Base-by-base conservation (phyloP, 2,329 filamentous ascomycete genomes). In the Corniculantispora saksenae region DNA sequence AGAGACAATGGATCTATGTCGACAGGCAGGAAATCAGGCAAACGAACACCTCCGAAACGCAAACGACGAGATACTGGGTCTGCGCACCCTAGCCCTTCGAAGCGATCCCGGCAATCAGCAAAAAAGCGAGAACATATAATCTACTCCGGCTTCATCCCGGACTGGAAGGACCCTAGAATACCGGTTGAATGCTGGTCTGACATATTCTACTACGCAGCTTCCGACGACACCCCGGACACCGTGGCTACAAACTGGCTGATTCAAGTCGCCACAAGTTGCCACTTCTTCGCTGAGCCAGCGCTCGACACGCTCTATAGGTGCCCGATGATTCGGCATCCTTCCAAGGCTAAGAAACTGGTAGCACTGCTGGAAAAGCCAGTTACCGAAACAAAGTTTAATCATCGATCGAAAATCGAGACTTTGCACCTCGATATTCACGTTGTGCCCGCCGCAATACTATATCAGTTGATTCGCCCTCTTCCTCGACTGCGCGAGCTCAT, bases 391-490 rank as follows among this genome's bases (percentile, higher is more conserved):
- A 74, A 75, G 2, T 83, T 86, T 67, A 88, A 91, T 67, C 94
- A 94, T 74, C 82, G 85, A 48, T 82, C 82, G 69, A 96, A 93
- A 78, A 83, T 95, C 58, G 86, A 89, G 72, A 82, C 84, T 9
- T 78, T 97, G 25, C 85, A 87, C 65, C 80, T 96, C 56, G 89
- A 95, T 71, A 87, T 90, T 13, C 84, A 94, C 70, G 86, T 89
- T 7, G 84, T 84, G 75, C 70, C 84, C 79, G 74, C 72, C 29
- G 45, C 66, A 6, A 56, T 73, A 3, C 43, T 78, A 9, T 71
- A 83, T 83, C 72, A 81, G 29, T 76, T 97, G 58, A 79, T 96
- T 23, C 80, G 82, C 48, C 82, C 85, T 54, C 83, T 93, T 7
- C 89, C 89, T 0, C 87, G 87, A 56, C 81, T 97, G 19, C 84